Evolutionary conservation across 208 protist species (phyloP), one percentile per base, ranked within the genome.

Genomic region (Crithidia brevicula): DNA sequence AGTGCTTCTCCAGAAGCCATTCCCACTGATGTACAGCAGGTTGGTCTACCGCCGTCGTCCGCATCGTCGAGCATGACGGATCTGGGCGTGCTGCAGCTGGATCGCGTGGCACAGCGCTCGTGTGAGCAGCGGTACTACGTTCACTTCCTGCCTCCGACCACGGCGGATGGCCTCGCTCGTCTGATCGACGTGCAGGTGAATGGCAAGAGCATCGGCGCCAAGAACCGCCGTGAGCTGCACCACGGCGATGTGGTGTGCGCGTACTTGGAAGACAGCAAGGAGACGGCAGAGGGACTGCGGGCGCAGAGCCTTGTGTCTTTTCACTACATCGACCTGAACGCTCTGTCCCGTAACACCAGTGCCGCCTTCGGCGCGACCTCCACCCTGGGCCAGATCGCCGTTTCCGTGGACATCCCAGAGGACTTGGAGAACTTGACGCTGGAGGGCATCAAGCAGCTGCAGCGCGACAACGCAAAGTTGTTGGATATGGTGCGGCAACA

Each of bases 261-360:
- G 28, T 87, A 81, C 53, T 15, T 90, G 7, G 83, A 92, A 30
- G 69, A 75, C 52, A 64, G 58, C 58, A 52, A 52, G 49, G 52
- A 69, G 13, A 42, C 28, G 9, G 28, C 38, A 25, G 68, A 31
- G 23, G 38, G 49, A 25, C 46, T 59, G 25, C 43, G 49, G 3
- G 74, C 82, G 47, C 81, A 90, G 51, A 77, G 63, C 59, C 60
- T 90, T 13, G 49, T 93, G 15, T 71, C 77, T 6, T 88, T 90
- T 42, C 87, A 93, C 72, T 93, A 81, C 46, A 79, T 93, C 28
- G 87, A 93, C 59, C 76, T 86, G 22, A 90, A 88, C 58, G 81
- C 71, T 31, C 70, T 92, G 40, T 69, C 86, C 1, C 82, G 82
- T 22, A 49, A 52, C 67, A 58, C 40, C 28, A 56, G 58, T 57